A percentile compares a stretch with the other conserved stretches of the same genome.
These are phyloP conservation scores for Mentha longifolia DNA, from an alignment of 257 asterid species.

Conservation along the genomic window DNA sequence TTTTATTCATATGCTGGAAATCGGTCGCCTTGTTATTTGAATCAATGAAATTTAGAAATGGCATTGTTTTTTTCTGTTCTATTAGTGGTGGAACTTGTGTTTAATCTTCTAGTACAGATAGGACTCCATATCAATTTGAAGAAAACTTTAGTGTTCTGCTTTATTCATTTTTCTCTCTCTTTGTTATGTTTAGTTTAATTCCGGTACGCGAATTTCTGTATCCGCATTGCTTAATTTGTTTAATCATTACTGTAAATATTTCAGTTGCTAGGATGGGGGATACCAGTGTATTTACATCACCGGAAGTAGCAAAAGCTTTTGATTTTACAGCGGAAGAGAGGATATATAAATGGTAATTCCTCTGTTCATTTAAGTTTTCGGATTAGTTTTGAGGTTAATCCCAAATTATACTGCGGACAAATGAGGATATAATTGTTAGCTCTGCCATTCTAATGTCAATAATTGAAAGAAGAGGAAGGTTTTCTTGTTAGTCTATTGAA, in stretches of 20 bases:
- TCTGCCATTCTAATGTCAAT: not conserved
- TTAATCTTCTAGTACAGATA: not conserved
- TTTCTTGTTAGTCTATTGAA: not conserved
- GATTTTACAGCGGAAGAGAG: conserved; percentile 89
- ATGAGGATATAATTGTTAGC: not conserved
- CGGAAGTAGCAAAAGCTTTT: conserved; percentile 78
- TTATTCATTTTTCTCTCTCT: not conserved
- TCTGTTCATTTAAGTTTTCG: conserved; percentile 10
- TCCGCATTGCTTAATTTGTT: conserved; percentile 1
- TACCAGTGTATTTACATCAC: conserved; percentile 68
- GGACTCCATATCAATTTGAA: not conserved
- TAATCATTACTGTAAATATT: conserved; percentile 29
- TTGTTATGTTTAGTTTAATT: not conserved
- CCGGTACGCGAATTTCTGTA: not conserved
- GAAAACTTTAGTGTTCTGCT: not conserved
- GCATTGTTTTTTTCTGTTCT: not conserved
- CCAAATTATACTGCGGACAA: not conserved
- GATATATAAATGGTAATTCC: conserved; percentile 81
- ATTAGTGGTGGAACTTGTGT: not conserved
- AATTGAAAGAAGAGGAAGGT: not conserved
- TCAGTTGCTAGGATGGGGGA: conserved; percentile 64
- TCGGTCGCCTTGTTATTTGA: not conserved
- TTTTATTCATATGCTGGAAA: not conserved
- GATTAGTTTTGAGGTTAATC: conserved; percentile 14
- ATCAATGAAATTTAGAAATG: not conserved